Conservation (phyloP, 768 basidiomycete species). For the Russula foetens region DNA sequence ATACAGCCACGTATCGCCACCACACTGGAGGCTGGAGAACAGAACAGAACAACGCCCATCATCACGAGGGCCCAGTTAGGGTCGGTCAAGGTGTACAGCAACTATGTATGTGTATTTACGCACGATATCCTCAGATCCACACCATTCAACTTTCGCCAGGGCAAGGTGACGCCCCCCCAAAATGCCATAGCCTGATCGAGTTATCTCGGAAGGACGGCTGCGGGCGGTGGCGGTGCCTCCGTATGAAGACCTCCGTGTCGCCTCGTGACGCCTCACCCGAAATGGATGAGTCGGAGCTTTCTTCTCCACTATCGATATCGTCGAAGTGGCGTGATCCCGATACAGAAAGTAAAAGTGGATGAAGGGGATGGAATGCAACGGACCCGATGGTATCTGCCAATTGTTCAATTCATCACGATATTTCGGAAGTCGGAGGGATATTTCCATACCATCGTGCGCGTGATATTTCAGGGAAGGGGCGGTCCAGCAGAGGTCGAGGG, state of each 20-base stretch:
- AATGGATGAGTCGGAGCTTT: background rate
- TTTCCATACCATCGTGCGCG: conserved; percentile 48
- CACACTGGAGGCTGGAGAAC: background rate
- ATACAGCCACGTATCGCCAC: background rate
- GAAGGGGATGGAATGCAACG: conserved; percentile 62
- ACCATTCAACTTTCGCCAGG: background rate
- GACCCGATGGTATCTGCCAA: conserved; percentile 65
- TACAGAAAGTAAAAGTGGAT: conserved; percentile 49
- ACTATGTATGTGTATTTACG: background rate
- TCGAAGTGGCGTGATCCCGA: conserved; percentile 77
- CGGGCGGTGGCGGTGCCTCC: background rate
- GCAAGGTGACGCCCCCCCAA: background rate
- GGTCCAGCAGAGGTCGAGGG: background rate
- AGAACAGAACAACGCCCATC: too few relatives aligned
- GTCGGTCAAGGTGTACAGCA: background rate
- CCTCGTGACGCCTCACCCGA: background rate
- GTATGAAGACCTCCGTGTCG: background rate
- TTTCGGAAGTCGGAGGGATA: background rate
- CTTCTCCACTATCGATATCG: background rate
- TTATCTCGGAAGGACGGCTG: conserved; percentile 10
- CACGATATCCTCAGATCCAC: background rate
- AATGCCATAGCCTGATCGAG: conserved; percentile 8
- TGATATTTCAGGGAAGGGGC: conserved; percentile 33
- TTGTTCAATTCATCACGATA: background rate
- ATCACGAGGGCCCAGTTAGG: too few relatives aligned